Conservation (phyloP, 306 rosid genomes). For the barrel medic (Medicago truncatula) region MtrunA17r5.0-ANR NC_053048.1:11433001-11433500, state of each 20-base stretch:
- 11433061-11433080: not conserved
- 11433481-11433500: not conserved
- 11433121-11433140: not conserved
- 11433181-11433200: not conserved
- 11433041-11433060: not conserved
- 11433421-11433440: not conserved
- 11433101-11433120: not conserved
- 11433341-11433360: not conserved
- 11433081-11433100: not conserved
- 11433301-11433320: no score
- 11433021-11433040: no score
- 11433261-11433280: not conserved
- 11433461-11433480: not conserved
- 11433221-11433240: not conserved
- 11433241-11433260: not conserved
- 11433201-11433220: not conserved
- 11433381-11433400: not conserved
- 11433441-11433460: not conserved
- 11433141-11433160: not conserved
- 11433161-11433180: not conserved
- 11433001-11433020: no score
- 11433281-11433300: no score
- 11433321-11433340: not conserved
- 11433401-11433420: not conserved
- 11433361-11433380: not conserved